phyloP scores from a whole-genome alignment of 2,329 filamentous ascomycete genomes.

The Beauveria rudraprayagi region DNA sequence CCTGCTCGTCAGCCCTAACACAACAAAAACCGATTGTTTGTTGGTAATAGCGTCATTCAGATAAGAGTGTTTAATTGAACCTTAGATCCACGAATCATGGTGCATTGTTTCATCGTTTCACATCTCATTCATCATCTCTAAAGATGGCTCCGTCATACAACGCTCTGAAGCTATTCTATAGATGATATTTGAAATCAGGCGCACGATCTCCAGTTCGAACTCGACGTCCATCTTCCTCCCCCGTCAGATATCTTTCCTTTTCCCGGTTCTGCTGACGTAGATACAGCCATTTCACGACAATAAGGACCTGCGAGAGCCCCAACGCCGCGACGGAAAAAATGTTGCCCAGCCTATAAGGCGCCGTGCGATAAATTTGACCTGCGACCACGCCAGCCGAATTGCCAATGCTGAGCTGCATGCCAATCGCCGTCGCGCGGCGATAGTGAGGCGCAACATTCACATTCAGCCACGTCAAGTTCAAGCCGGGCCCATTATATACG shows the following conservation, averaged over 20 bases:
- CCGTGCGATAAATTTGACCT: slow-evolving; percentile 28
- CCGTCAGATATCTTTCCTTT: slow-evolving; percentile 26
- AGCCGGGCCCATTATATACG: slow-evolving; percentile 39
- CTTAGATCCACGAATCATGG: too few species aligned
- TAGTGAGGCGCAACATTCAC: slow-evolving; percentile 38
- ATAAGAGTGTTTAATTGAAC: too few species aligned
- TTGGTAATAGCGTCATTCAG: too few species aligned
- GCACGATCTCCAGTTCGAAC: slow-evolving; percentile 38
- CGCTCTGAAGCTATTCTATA: slow-evolving; percentile 12
- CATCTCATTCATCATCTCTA: too few species aligned
- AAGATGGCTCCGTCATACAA: too few species aligned
- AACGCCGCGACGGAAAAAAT: slow-evolving; percentile 20
- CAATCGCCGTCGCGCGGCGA: slow-evolving; percentile 37
- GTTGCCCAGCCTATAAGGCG: slow-evolving; percentile 25
- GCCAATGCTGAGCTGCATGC: slow-evolving; percentile 36
- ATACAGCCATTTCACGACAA: slow-evolving; percentile 34
- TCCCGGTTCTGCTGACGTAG: slow-evolving; percentile 35
- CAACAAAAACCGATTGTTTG: too few species aligned
- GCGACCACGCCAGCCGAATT: slow-evolving; percentile 38
- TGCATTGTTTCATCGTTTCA: too few species aligned
- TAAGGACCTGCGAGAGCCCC: slow-evolving; percentile 26
- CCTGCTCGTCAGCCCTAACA: too few species aligned
- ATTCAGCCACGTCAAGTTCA: slow-evolving; percentile 39
- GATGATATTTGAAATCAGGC: slow-evolving; percentile 40
- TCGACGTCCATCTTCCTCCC: slow-evolving; percentile 34